Evolutionary conservation across 345 rosid species (phyloP).

Genomic region (Geranium brycei): DNA sequence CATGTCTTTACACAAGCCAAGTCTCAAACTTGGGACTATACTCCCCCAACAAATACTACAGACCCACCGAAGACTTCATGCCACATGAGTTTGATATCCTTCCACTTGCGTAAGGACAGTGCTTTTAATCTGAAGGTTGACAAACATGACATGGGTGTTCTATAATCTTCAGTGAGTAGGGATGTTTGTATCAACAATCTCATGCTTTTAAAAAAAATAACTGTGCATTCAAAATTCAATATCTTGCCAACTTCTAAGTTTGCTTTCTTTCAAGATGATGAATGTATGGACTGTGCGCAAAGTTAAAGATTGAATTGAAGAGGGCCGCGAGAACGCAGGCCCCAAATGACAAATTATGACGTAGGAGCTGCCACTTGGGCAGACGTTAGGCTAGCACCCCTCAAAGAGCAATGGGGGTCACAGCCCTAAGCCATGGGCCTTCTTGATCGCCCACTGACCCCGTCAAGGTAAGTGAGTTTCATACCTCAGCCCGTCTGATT

Average conservation of each 20-base stretch:
- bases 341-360: no score
- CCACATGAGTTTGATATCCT: constrained; percentile 81
- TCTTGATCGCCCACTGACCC: neutral
- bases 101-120: constrained; percentile 9
- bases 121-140: no score
- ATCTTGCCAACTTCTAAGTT: no score
- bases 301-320: no score
- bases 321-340: no score
- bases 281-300: no score
- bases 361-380: neutral
- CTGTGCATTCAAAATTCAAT: no score
- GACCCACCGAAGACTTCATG: constrained; percentile 91
- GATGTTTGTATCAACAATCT: no score
- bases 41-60: constrained; percentile 85
- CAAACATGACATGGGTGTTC: no score
- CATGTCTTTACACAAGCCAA: constrained; percentile 89
- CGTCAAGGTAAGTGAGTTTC: neutral
- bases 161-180: no score
- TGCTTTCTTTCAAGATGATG: no score
- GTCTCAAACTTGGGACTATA: constrained; percentile 80
- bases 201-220: no score
- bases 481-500: neutral
- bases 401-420: neutral
- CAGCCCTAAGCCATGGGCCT: neutral
- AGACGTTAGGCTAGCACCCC: neutral